These are phyloP conservation scores for Blastobotrys apis DNA, from an alignment of 1,139 yeast genomes.

Conservation along the genomic window DNA sequence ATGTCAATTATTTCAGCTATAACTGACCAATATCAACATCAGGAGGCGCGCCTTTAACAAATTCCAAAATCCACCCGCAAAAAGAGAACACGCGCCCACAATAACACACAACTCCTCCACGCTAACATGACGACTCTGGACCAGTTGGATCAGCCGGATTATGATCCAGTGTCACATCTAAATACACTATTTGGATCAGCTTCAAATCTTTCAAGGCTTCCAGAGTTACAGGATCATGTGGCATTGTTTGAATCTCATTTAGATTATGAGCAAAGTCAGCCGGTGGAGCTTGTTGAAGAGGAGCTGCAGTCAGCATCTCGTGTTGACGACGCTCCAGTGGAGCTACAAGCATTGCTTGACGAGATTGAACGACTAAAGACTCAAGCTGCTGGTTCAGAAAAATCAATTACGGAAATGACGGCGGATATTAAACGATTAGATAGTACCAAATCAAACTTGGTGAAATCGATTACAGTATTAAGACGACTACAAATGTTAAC, in stretches of 20 bases:
- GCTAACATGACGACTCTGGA: background rate
- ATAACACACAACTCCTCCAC: background rate
- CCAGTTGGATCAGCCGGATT: slow-evolving; percentile 27
- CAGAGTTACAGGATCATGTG: slow-evolving; percentile 25
- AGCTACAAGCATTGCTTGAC: slow-evolving; percentile 39
- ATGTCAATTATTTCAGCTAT: too few relatives aligned
- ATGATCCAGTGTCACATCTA: slow-evolving; percentile 42
- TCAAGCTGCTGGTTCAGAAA: slow-evolving; percentile 55
- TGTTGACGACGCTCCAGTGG: slow-evolving; percentile 28
- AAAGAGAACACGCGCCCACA: slow-evolving; percentile 4
- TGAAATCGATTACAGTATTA: slow-evolving; percentile 76
- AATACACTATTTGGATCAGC: slow-evolving; percentile 32
- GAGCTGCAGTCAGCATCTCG: slow-evolving; percentile 23
- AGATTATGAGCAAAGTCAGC: slow-evolving; percentile 39
- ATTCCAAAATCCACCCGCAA: too few relatives aligned
- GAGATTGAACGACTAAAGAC: slow-evolving; percentile 44
- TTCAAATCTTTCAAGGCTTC: slow-evolving; percentile 21
- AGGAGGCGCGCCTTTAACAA: background rate
- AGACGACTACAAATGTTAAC: slow-evolving; percentile 84
- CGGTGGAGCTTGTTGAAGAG: slow-evolving; percentile 36
- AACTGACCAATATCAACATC: too few relatives aligned
- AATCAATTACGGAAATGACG: slow-evolving; percentile 65
- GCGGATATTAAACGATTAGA: slow-evolving; percentile 74
- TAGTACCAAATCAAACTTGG: slow-evolving; percentile 74
- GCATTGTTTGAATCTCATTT: slow-evolving; percentile 47